Conservation (phyloP, 768 basidiomycete species). For the Lentinus brumalis region DNA sequence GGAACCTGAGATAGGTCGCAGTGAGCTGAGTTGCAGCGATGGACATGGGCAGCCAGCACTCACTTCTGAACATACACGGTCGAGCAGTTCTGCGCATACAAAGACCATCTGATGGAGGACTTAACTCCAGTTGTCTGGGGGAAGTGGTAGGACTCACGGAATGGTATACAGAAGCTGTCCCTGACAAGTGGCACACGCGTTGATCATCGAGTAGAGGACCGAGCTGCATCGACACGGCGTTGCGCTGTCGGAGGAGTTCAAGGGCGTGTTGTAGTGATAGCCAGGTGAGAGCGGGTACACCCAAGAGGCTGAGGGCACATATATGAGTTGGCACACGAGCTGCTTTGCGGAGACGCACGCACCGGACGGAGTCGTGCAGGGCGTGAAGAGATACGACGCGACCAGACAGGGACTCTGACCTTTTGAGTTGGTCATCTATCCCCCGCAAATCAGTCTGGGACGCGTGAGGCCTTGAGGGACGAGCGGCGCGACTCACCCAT, state of each 20-base stretch:
- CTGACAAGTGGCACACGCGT: conserved; percentile 15
- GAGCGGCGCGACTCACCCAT: background rate
- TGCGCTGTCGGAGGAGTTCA: background rate
- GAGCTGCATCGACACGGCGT: conserved; percentile 15
- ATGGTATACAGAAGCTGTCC: background rate
- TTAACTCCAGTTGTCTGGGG: too few species aligned
- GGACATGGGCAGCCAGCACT: background rate
- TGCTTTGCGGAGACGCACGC: background rate
- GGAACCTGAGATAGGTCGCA: background rate
- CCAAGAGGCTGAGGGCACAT: conserved; percentile 4
- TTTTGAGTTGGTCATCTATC: conserved; percentile 14
- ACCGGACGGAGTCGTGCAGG: conserved; percentile 5
- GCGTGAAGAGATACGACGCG: conserved; percentile 10
- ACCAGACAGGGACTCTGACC: conserved; percentile 15
- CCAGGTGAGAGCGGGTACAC: conserved; percentile 8
- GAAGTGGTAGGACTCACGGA: background rate
- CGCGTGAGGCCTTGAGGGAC: background rate
- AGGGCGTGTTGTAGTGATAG: conserved; percentile 13
- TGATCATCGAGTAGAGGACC: conserved; percentile 15
- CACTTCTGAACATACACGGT: conserved; percentile 3
- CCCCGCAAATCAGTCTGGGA: background rate
- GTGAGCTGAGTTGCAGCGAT: background rate
- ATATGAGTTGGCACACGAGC: background rate
- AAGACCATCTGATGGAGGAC: conserved; percentile 5
- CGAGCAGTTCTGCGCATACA: conserved; percentile 3